Base-by-base conservation (phyloP, 164 flowering plant genomes). In the Magnolia officinalis region DNA sequence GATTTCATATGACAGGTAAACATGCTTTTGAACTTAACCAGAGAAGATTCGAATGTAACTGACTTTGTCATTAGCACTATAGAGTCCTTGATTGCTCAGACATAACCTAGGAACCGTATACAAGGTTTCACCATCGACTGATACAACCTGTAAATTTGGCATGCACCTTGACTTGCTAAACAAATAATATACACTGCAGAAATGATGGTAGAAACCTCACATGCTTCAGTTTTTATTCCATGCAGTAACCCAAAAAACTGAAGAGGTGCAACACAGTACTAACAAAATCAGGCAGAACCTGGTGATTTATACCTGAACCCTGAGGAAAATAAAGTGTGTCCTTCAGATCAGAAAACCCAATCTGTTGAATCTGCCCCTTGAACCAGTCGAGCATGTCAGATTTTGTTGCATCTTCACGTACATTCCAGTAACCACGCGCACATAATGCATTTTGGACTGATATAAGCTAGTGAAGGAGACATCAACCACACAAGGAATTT, bases 391-490 rank as follows among this genome's bases (percentile, higher is more conserved):
- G 79, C 26, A 82, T 9, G 9, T 78, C 73, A 66, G 68, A 81
- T 79, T 88, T 91, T 63, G 92, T 80, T 51, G 77, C 71, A 82
- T 81, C 85, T 75, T 83, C 85, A 0, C 91, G 92, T 52, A 78
- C 73, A 63, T 81, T 86, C 97, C 98, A 93, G 77, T 92, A 95
- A 71, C 98, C 99, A 76, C 97, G 95, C n/a, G 86, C 83, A 80
- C 97, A 93, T 50, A 92, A 75, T 65, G 84, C 82, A 77, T 83
- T 89, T 67, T 74, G 81, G 79, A 86, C 72, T 65, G 85, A 82
- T 77, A 91, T 87, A 76, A 91, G 81, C 92, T 90, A 88, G 68
- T 20, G 16, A 26, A 31, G 52, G 49, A 71, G 63, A 23, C 51
- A 51, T 75, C 50, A 19, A 31, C 23, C 50, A 77, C 50, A 29